phyloP scores from a whole-genome alignment of 2,329 filamentous ascomycete species.

The Teratosphaeria epicoccoides region DNA sequence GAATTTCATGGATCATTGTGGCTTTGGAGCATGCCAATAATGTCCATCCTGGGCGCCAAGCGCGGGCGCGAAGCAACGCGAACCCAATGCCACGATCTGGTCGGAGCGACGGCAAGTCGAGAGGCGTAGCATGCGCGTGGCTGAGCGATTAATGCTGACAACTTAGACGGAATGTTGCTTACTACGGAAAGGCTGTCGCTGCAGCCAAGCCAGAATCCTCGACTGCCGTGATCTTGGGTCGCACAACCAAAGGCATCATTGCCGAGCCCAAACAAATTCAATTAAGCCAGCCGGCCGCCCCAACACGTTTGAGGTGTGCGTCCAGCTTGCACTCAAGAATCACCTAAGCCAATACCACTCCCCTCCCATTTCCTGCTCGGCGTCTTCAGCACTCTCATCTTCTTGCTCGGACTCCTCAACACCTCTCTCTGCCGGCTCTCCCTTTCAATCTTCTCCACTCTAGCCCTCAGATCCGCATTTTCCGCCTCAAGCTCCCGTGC shows the following conservation, averaged over 20 bases:
- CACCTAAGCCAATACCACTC: slow-evolving; percentile 22
- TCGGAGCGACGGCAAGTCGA: no score
- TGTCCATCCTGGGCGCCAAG: not conserved
- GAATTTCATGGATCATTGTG: not conserved
- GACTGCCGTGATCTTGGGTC: not conserved
- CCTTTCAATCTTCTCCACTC: slow-evolving; percentile 31
- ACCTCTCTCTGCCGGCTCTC: slow-evolving; percentile 22
- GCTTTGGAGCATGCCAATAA: not conserved
- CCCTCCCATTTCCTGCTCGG: slow-evolving; percentile 34
- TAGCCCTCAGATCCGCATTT: slow-evolving; percentile 33
- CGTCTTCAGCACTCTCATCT: slow-evolving; percentile 39
- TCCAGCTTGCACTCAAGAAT: slow-evolving; percentile 1
- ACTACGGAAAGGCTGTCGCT: not conserved
- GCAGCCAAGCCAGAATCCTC: not conserved
- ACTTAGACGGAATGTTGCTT: not conserved
- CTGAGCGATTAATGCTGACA: not conserved
- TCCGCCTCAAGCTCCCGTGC: slow-evolving; percentile 31
- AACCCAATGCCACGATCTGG: not conserved
- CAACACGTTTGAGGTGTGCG: no score
- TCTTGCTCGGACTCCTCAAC: slow-evolving; percentile 36
- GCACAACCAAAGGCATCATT: not conserved
- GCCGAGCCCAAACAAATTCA: not conserved
- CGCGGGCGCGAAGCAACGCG: not conserved
- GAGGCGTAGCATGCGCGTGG: not conserved
- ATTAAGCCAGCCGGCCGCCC: no score